These are phyloP conservation scores for Tolypocladium guangdongense DNA, from an alignment of 2,329 filamentous ascomycete genomes.

Conservation along the genomic window DNA sequence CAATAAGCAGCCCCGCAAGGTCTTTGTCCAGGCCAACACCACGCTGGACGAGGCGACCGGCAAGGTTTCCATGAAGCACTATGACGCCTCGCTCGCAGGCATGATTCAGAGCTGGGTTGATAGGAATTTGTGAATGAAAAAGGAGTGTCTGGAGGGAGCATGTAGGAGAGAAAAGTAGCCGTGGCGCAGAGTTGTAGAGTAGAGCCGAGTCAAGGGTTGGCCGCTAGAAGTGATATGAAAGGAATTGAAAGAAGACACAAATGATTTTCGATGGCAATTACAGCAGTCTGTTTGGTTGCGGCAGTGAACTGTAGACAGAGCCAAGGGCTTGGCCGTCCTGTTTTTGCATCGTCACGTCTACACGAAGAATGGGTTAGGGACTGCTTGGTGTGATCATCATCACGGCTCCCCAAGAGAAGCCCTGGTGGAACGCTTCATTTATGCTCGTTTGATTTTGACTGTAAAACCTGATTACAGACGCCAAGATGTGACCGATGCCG, in stretches of 20 bases:
- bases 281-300: neutral
- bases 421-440: conserved; percentile 15
- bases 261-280: neutral
- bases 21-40: conserved; percentile 93
- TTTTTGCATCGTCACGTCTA: neutral
- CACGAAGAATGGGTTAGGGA: neutral
- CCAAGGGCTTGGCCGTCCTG: neutral
- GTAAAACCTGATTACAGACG: conserved; percentile 57
- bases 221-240: neutral
- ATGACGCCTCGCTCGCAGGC: conserved; percentile 69
- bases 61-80: conserved; percentile 70
- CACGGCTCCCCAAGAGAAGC: conserved; percentile 20
- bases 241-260: neutral
- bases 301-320: neutral
- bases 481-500: conserved; percentile 55
- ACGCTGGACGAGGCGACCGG: conserved; percentile 56
- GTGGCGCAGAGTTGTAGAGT: neutral
- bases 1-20: conserved; percentile 75
- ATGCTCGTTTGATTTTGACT: conserved; percentile 41
- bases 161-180: neutral
- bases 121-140: conserved; percentile 31
- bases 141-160: neutral
- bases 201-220: neutral
- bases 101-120: conserved; percentile 78
- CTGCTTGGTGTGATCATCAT: conserved; percentile 12